Evolutionary conservation across 2,329 filamentous ascomycete genomes (phyloP).

Genomic region (Talaromyces amestolkiae): DNA sequence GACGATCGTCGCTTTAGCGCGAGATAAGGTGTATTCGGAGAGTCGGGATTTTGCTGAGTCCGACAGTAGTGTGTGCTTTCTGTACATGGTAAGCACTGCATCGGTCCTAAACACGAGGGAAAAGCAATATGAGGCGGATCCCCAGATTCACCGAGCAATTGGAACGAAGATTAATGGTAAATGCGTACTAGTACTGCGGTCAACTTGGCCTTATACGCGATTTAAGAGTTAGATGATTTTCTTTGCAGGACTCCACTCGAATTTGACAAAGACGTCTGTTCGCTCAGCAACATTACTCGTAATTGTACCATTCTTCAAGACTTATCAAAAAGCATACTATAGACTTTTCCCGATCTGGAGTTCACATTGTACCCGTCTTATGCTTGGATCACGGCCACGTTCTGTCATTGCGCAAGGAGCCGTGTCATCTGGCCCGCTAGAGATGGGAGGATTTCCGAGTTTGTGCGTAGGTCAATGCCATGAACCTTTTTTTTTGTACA

Average conservation of each 20-base stretch:
- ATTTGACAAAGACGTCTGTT: neutral
- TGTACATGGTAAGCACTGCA: neutral
- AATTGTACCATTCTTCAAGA: neutral
- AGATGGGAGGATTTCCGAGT: conserved; percentile 1
- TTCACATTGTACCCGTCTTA: neutral
- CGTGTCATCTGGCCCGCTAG: neutral
- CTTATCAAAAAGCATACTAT: neutral
- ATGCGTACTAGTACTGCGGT: conserved; percentile 4
- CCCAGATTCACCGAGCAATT: conserved; percentile 1
- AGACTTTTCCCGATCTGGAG: conserved; percentile 2
- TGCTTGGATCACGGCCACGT: conserved; percentile 3
- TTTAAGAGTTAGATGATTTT: conserved; percentile 2
- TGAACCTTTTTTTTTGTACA: neutral
- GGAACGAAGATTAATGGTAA: neutral
- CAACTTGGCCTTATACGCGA: neutral
- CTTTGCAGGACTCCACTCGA: conserved; percentile 12
- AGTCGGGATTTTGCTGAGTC: conserved; percentile 4
- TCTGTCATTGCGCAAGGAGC: conserved; percentile 4
- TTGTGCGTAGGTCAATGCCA: neutral
- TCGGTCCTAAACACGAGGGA: neutral
- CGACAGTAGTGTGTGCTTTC: neutral
- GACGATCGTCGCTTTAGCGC: conserved; percentile 10
- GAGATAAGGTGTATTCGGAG: conserved; percentile 8
- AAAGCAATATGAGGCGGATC: conserved; percentile 10
- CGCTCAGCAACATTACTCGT: neutral